Base-by-base conservation (phyloP, 176 grass and related monocot species). In the Lolium multiflorum region DNA sequence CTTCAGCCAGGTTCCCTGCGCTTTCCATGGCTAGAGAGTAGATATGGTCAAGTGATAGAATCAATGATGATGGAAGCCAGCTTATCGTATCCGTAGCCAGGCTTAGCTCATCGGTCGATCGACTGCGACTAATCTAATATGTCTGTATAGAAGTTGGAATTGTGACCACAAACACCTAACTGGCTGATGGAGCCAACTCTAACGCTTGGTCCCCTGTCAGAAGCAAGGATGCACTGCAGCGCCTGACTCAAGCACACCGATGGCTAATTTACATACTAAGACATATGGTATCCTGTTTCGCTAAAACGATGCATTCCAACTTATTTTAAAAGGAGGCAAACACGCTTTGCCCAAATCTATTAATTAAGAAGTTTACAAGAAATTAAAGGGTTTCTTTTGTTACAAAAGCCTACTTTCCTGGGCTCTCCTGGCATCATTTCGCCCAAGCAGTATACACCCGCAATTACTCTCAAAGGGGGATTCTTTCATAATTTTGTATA, bases 161-260 rank as follows among this genome's bases (percentile, higher is more conserved):
- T 55, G 64, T 83, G 84, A 87, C 83, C 79, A 90, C 79, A 83
- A 65, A 50, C 70, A 90, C 73, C 64, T 24, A 82, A 71, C 83
- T 61, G 78, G 38, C 71, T 55, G 71, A 81, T 85, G 61, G 31
- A 77, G 55, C 77, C 71, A 52, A 20, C 70, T 55, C 68, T 66
- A 85, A 84, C 41, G 18, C 55, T 43, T 9, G 62, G 89, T 90
- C 80, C 80, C 84, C 80, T 63, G 35, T 12, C 72, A 16, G 24
- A 61, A 28, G 47, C 66, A 24, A 79, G 17, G 17, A 17, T 18
- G 22, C 80, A 80, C 80, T 87, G 89, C 67, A 6, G 47, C 39
- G 16, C 48, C 65, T 15, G 13, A 90, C 84, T 37, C 10, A 31
- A n/a, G 26, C 47, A 90, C 80, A 22, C 47, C 62, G 71, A 81